Base-by-base conservation (phyloP, 495 filamentous ascomycete genomes). In the Penicillium waksmanii region DNA sequence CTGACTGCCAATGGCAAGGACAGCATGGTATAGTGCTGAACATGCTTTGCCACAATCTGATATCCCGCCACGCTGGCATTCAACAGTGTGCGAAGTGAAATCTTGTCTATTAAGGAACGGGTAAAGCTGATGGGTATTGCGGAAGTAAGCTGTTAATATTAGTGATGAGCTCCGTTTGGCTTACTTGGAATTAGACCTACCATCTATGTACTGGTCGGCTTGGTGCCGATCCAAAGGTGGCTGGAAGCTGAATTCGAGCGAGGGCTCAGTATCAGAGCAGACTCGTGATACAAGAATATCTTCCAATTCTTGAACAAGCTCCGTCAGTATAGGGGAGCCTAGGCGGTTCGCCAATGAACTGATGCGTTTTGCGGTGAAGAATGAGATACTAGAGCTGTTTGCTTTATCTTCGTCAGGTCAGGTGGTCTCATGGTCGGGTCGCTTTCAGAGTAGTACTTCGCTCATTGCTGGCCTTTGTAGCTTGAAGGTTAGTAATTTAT, bases 1-100 rank as follows among this genome's bases (percentile, higher is more conserved):
- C 31, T 75, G 73, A 43, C 67, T 69, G 35, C 75, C 75, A 1
- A 75, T 56, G 18, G 75, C 75, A n/a, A 77, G 60, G 9, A 76
- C 66, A 2, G 73, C 53, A 13, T 38, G 6, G 36, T 38, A 38
- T 13, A n/a, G 11, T 13, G 36, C 36, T n/a, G 15, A 38, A 2
- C 36, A 38, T 38, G 36, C 36, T 12, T 38, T n/a, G 15, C 2
- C 15, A n/a, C 36, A 38, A 4, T 38, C 5, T 6, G 36, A 38
- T 38, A 38, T 6, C 11, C 36, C 36, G 36, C 12, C 15, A 2
- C 36, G 36, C 0, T 38, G 36, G 15, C 36, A 38, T 38, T 38
- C 36, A 38, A n/a, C 2, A 38, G 36, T 38, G 1, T 38, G 36
- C 15, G 36, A 38, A n/a, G 11, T 38, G 36, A 38, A 38, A 38